Evolutionary conservation across 2,329 filamentous ascomycete species (phyloP).

Genomic region (Karstenula rhodostoma): DNA sequence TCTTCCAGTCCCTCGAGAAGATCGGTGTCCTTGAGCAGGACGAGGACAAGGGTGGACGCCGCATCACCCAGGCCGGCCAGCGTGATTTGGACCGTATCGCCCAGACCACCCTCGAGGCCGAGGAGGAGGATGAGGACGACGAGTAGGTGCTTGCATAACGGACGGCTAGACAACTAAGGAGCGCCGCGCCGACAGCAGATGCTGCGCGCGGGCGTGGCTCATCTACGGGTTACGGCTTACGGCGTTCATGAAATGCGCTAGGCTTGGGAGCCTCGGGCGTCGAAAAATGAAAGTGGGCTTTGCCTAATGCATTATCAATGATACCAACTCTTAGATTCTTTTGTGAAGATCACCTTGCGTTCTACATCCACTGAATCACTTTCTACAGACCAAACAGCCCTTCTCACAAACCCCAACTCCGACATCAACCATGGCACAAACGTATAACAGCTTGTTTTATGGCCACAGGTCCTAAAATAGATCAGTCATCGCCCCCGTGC

Average conservation of each 20-base stretch:
- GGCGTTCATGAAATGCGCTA: constrained; percentile 47
- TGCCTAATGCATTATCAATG: constrained; percentile 32
- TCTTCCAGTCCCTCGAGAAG: constrained; percentile 98
- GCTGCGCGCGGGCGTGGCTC: constrained; percentile 35
- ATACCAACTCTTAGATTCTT: constrained; percentile 8
- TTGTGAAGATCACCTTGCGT: background rate
- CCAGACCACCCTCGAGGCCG: constrained; percentile 60
- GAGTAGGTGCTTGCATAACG: constrained; percentile 39
- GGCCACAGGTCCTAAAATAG: constrained; percentile 58
- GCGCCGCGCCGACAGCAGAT: constrained; percentile 29
- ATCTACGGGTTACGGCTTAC: constrained; percentile 47
- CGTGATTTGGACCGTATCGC: constrained; percentile 90
- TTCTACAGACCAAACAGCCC: background rate
- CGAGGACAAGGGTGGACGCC: constrained; percentile 97
- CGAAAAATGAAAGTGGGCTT: constrained; percentile 43
- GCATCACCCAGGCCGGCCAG: constrained; percentile 98
- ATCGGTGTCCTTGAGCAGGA: constrained; percentile 97
- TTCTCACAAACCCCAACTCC: background rate
- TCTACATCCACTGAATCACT: constrained; percentile 22
- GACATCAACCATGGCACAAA: background rate
- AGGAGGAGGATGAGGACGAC: constrained; percentile 59
- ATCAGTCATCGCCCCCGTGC: constrained; percentile 90
- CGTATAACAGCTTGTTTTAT: background rate
- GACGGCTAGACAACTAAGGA: constrained; percentile 7
- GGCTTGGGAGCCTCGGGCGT: constrained; percentile 44